Evolutionary conservation across 768 basidiomycete species (phyloP).

Genomic region (Trametes meyenii): DNA sequence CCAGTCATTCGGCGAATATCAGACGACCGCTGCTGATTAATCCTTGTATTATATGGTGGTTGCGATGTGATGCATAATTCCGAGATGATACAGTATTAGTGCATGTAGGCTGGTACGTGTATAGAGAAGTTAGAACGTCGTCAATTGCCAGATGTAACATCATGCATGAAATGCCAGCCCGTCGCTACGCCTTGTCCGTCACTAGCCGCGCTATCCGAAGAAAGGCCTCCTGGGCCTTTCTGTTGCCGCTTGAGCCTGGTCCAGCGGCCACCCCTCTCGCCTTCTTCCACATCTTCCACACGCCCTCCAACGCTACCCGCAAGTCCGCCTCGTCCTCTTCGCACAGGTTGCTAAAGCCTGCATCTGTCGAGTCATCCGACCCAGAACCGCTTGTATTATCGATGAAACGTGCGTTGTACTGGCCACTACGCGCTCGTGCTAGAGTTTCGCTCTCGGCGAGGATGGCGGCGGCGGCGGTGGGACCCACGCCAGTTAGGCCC

Average conservation of each 20-base stretch:
- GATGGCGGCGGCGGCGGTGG: constrained; percentile 7
- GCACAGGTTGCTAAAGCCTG: neutral
- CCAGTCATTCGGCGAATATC: neutral
- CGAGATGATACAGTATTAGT: neutral
- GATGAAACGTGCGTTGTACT: too few relatives aligned
- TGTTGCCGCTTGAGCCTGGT: constrained; percentile 5
- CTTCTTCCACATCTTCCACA: constrained; percentile 54
- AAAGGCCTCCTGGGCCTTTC: constrained; percentile 35
- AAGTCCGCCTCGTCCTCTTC: constrained; percentile 39
- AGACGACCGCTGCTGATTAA: neutral
- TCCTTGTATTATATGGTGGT: neutral
- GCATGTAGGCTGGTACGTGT: neutral
- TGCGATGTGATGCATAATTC: neutral
- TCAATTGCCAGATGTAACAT: neutral
- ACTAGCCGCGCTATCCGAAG: constrained; percentile 38
- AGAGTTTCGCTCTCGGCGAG: constrained; percentile 1
- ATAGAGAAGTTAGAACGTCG: neutral
- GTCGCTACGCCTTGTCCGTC: constrained; percentile 16
- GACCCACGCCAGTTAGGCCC: constrained; percentile 7
- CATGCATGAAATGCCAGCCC: neutral
- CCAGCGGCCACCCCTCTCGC: neutral
- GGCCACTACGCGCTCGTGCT: neutral
- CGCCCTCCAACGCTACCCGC: constrained; percentile 52
- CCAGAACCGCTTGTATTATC: neutral
- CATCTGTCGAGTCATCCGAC: neutral